Evolutionary conservation across 768 basidiomycete species (phyloP).

Genomic region (Daedaleopsis sinensis): DNA sequence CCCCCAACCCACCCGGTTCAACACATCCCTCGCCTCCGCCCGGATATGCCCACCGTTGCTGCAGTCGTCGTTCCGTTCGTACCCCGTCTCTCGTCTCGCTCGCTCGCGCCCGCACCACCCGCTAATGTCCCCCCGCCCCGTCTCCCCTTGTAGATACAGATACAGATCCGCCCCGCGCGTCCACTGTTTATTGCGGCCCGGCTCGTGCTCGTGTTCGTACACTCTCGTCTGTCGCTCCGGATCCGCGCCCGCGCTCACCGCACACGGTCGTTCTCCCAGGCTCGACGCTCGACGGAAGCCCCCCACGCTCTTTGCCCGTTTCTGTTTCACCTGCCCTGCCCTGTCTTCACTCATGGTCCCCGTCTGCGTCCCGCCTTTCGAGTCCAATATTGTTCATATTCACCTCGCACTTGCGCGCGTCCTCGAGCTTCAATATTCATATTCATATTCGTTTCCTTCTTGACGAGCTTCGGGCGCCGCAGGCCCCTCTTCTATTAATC

Average conservation of each 20-base stretch:
- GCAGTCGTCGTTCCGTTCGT: not conserved
- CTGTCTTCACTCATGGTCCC: too few species aligned
- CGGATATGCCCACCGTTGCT: not conserved
- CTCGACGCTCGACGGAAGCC: not conserved
- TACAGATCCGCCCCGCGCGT: not conserved
- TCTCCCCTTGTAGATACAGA: slow-evolving; percentile 2
- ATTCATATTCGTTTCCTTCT: too few species aligned
- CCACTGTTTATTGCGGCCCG: slow-evolving; percentile 6
- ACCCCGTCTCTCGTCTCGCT: not conserved
- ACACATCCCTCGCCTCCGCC: not conserved
- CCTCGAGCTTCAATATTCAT: too few species aligned
- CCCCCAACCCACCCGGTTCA: not conserved
- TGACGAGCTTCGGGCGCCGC: too few species aligned
- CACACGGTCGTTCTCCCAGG: not conserved
- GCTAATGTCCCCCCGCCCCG: not conserved
- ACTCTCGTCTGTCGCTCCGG: not conserved
- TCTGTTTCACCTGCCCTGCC: too few species aligned
- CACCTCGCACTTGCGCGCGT: too few species aligned
- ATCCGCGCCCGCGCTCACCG: not conserved
- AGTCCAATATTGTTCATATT: not conserved
- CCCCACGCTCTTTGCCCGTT: not conserved
- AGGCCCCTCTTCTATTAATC: slow-evolving; percentile 1
- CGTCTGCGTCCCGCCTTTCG: not conserved
- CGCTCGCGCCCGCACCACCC: not conserved
- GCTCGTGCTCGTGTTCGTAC: not conserved